Percentiles rank a stretch among this genome's conserved stretches.
Evolutionary conservation across 192 early-diverging fungal species (phyloP).

Genomic region (Radiomyces spectabilis): DNA sequence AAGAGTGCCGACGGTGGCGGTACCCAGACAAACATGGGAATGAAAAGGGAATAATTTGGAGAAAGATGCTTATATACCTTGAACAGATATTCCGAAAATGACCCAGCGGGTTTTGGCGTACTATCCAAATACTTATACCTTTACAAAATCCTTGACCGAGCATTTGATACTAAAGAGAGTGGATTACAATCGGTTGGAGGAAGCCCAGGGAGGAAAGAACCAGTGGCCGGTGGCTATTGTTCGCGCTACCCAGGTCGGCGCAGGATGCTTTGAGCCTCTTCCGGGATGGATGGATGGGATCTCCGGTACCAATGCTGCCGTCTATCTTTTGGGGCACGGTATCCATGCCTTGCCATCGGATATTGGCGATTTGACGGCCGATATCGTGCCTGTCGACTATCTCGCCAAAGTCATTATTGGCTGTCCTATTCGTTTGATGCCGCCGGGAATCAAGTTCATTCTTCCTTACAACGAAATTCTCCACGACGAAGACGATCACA

Average conservation of each 20-base stretch:
- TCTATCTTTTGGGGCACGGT: slow-evolving; percentile 26
- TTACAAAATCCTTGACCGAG: slow-evolving; percentile 43
- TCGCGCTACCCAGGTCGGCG: slow-evolving; percentile 25
- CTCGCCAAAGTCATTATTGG: slow-evolving; percentile 19
- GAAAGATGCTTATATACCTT: background rate
- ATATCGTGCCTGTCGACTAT: slow-evolving; percentile 32
- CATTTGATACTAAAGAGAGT: slow-evolving; percentile 36
- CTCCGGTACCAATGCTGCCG: slow-evolving; percentile 18
- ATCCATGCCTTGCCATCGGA: slow-evolving; percentile 18
- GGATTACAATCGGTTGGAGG: slow-evolving; percentile 27
- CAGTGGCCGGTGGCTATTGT: slow-evolving; percentile 34
- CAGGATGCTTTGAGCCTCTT: slow-evolving; percentile 22
- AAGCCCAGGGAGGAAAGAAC: slow-evolving; percentile 25
- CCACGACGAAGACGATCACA: background rate
- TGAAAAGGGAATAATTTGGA: too few species aligned
- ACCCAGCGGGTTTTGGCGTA: slow-evolving; percentile 23
- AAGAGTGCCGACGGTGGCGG: background rate
- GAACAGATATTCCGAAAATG: slow-evolving; percentile 28
- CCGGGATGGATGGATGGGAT: slow-evolving; percentile 32
- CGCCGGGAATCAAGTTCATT: slow-evolving; percentile 17
- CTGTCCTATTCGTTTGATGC: slow-evolving; percentile 3
- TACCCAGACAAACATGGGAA: too few species aligned
- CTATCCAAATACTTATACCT: slow-evolving; percentile 46
- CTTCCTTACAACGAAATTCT: slow-evolving; percentile 21
- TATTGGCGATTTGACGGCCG: slow-evolving; percentile 16